Conservation (phyloP, 805 yeast genomes). For the Candida montana region DNA sequence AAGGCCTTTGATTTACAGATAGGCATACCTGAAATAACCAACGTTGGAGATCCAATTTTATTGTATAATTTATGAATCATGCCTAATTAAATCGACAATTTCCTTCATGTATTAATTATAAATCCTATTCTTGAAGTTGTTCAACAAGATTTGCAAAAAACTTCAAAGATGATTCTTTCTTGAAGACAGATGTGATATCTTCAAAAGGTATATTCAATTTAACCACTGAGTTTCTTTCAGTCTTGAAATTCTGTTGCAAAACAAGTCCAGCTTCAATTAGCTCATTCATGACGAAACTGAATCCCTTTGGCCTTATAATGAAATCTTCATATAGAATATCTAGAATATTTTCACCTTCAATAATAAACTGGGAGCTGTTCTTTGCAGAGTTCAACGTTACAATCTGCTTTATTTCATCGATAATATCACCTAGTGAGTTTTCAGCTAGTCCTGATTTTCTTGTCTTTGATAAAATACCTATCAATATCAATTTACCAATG, state of each 20-base stretch:
- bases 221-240: constrained; percentile 62
- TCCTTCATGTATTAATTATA: not conserved
- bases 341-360: constrained; percentile 28
- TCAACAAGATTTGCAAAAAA: constrained; percentile 13
- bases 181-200: constrained; percentile 57
- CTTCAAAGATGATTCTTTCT: constrained; percentile 43
- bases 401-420: constrained; percentile 66
- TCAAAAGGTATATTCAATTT: constrained; percentile 67
- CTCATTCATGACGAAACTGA: constrained; percentile 58
- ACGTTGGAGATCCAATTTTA: constrained; percentile 88
- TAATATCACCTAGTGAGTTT: constrained; percentile 64
- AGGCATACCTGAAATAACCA: constrained; percentile 69
- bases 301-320: constrained; percentile 50
- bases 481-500: constrained; percentile 66
- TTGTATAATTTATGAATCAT: constrained; percentile 39
- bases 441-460: constrained; percentile 70
- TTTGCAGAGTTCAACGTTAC: constrained; percentile 33
- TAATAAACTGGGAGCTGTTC: constrained; percentile 23
- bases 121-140: not conserved
- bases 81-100: not conserved
- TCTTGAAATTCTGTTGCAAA: constrained; percentile 53
- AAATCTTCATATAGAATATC: constrained; percentile 30
- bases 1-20: constrained; percentile 85
- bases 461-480: constrained; percentile 57
- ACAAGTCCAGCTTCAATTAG: constrained; percentile 76